Percentiles rank a stretch among this genome's conserved stretches.
phyloP scores from a whole-genome alignment of 306 rosid species.

The Spatholobus suberectus region DNA sequence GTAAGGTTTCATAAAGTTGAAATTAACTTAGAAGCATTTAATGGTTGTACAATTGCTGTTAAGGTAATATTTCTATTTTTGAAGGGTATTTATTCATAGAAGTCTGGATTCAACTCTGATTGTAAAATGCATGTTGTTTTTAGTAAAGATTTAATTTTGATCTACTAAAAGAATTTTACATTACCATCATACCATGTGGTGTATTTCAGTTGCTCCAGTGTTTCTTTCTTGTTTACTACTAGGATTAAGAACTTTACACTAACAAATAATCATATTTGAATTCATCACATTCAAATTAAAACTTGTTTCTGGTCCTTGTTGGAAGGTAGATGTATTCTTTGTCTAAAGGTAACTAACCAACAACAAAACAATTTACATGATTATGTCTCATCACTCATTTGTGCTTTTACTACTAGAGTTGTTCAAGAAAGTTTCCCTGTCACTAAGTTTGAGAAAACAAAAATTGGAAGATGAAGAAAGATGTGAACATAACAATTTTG shows the following conservation, averaged over 20 bases:
- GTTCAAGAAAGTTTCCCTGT: background rate
- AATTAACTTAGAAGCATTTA: conserved; percentile 84
- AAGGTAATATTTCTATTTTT: conserved; percentile 59
- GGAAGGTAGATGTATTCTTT: conserved; percentile 3
- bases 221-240: background rate
- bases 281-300: conserved; percentile 19
- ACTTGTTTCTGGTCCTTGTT: background rate
- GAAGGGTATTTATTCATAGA: background rate
- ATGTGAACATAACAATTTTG: background rate
- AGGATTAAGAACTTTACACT: background rate
- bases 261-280: background rate
- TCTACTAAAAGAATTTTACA: conserved; percentile 12
- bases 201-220: background rate
- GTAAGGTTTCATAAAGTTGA: conserved; percentile 95
- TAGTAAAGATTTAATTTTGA: background rate
- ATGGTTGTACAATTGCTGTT: conserved; percentile 88
- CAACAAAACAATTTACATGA: background rate
- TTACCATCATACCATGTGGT: background rate
- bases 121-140: background rate
- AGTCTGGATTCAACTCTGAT: conserved; percentile 10
- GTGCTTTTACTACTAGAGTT: background rate
- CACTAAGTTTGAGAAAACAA: background rate
- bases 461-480: conserved; percentile 26
- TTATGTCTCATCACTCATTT: background rate
- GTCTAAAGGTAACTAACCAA: background rate